phyloP scores from a whole-genome alignment of 2,329 filamentous ascomycete genomes.

The Aspergillus ruber region DNA sequence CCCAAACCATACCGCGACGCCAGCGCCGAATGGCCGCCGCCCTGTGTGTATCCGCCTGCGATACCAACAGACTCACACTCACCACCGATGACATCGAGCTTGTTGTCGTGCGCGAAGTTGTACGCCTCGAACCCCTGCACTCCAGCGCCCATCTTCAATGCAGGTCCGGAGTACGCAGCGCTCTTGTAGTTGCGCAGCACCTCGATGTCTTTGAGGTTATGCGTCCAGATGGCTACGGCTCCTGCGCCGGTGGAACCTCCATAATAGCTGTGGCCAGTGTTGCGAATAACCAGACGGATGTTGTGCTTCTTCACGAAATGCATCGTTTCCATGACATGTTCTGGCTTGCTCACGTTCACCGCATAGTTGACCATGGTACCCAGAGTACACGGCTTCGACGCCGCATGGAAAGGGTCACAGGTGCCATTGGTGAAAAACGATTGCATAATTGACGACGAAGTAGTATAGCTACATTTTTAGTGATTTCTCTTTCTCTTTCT shows the following conservation, averaged over 20 bases:
- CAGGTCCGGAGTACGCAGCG: slow-evolving; percentile 43
- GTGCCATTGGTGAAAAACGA: slow-evolving; percentile 33
- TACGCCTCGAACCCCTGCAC: slow-evolving; percentile 48
- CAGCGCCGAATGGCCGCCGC: slow-evolving; percentile 54
- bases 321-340: slow-evolving; percentile 18
- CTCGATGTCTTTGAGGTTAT: slow-evolving; percentile 24
- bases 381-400: slow-evolving; percentile 20
- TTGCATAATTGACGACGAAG: slow-evolving; percentile 34
- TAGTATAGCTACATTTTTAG: slow-evolving; percentile 51
- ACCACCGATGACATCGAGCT: slow-evolving; percentile 50
- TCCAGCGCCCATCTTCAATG: slow-evolving; percentile 50
- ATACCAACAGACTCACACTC: slow-evolving; percentile 51
- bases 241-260: slow-evolving; percentile 58
- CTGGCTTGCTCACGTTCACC: slow-evolving; percentile 26
- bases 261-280: slow-evolving; percentile 38
- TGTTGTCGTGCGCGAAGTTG: slow-evolving; percentile 38
- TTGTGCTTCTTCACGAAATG: slow-evolving; percentile 43
- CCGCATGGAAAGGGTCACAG: slow-evolving; percentile 37
- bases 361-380: slow-evolving; percentile 28
- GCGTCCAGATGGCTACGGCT: slow-evolving; percentile 30
- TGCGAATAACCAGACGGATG: slow-evolving; percentile 44
- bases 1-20: slow-evolving; percentile 51
- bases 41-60: slow-evolving; percentile 55
- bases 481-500: too few species aligned
- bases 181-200: slow-evolving; percentile 29